phyloP scores from a whole-genome alignment of 1,284 basidiomycete species.

The Boletus hoseneyae region DNA sequence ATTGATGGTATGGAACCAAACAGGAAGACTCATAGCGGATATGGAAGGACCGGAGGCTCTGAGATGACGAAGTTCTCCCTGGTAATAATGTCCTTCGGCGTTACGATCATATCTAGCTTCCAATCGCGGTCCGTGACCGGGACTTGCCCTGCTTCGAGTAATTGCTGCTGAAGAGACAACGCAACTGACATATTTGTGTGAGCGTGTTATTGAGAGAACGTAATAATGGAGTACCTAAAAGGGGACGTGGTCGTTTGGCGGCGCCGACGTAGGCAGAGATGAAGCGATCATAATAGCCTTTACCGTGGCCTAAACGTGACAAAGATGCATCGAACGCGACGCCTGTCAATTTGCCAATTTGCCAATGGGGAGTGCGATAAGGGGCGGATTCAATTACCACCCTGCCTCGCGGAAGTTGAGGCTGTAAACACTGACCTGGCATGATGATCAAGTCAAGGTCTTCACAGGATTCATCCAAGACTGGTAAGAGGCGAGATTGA shows the following conservation, averaged over 20 bases:
- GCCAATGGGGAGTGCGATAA: constrained; percentile 3
- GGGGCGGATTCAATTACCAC: constrained; percentile 7
- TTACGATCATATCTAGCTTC: constrained; percentile 63
- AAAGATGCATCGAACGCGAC: constrained; percentile 73
- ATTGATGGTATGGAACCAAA: constrained; percentile 10
- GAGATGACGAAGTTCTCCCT: constrained; percentile 11
- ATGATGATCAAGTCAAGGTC: constrained; percentile 64
- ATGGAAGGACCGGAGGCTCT: constrained; percentile 9
- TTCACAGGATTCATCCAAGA: constrained; percentile 39
- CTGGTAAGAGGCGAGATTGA: constrained; percentile 32
- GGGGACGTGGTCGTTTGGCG: constrained; percentile 40
- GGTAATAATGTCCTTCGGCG: constrained; percentile 43
- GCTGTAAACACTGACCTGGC: constrained; percentile 48
- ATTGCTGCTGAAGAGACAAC: constrained; percentile 61
- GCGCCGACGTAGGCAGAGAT: constrained; percentile 50
- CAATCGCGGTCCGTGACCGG: constrained; percentile 63
- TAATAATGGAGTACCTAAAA: constrained; percentile 46
- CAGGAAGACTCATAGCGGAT: constrained; percentile 24
- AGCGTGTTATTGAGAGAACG: constrained; percentile 11
- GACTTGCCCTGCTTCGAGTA: constrained; percentile 51
- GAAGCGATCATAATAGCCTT: constrained; percentile 78
- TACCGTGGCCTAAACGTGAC: constrained; percentile 73
- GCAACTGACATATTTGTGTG: constrained; percentile 44
- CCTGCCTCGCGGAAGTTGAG: constrained; percentile 9
- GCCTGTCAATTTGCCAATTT: constrained; percentile 46